Percentiles rank a stretch among this genome's conserved stretches.
Conservation (phyloP, 768 basidiomycete genomes). For the Boletus speciosus region DNA sequence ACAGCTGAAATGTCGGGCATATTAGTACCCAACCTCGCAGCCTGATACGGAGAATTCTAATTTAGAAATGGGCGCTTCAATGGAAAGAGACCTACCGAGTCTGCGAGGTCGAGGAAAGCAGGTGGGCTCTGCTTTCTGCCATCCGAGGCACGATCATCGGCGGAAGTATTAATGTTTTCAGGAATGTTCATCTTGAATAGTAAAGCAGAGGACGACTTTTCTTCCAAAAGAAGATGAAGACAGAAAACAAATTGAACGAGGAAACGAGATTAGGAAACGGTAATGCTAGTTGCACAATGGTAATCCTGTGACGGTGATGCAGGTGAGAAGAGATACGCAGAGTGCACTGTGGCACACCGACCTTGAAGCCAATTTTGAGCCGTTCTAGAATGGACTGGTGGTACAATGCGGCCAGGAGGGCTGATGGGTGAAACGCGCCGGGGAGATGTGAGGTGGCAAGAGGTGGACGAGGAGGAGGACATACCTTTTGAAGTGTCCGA, state of each 20-base stretch:
- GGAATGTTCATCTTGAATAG: constrained; percentile 62
- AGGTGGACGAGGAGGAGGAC: constrained; percentile 20
- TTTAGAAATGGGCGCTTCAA: constrained; percentile 6
- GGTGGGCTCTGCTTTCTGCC: constrained; percentile 85
- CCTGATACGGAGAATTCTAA: constrained; percentile 38
- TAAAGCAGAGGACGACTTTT: constrained; percentile 47
- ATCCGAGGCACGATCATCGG: constrained; percentile 67
- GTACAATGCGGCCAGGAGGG: constrained; percentile 66
- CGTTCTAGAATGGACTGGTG: constrained; percentile 77
- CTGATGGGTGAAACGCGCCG: constrained; percentile 28
- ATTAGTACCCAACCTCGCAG: constrained; percentile 81
- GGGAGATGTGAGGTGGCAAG: constrained; percentile 15
- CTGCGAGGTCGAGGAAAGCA: constrained; percentile 90
- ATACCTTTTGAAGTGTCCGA: constrained; percentile 43
- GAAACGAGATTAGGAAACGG: constrained; percentile 50
- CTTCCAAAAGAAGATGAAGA: constrained; percentile 46
- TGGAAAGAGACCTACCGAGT: constrained; percentile 63
- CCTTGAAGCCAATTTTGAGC: constrained; percentile 75
- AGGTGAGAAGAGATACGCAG: constrained; percentile 26
- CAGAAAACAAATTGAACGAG: constrained; percentile 50
- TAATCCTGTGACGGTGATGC: constrained; percentile 39
- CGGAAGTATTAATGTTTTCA: constrained; percentile 69
- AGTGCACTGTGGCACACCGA: constrained; percentile 18
- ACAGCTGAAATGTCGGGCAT: constrained; percentile 85
- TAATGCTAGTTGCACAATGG: constrained; percentile 66